These are phyloP conservation scores for Albizia julibrissin DNA, from an alignment of 306 rosid genomes.

Conservation along the genomic window DNA sequence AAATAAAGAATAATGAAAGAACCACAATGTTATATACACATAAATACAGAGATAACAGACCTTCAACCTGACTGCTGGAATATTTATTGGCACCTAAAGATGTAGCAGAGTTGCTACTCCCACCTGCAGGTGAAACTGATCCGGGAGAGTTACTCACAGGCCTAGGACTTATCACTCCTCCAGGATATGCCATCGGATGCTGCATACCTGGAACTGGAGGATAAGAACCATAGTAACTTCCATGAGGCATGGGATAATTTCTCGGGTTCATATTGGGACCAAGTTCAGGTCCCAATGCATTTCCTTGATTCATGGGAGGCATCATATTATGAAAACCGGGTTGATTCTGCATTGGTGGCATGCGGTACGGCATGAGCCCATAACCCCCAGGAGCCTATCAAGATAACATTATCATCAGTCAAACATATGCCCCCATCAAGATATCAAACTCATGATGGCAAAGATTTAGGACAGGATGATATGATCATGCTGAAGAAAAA, in stretches of 20 bases:
- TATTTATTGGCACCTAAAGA: constrained; percentile 67
- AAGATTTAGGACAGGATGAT: constrained; percentile 20
- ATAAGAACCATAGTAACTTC: constrained; percentile 77
- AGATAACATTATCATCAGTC: constrained; percentile 34
- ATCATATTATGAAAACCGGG: constrained; percentile 87
- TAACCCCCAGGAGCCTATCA: constrained; percentile 81
- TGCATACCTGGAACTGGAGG: constrained; percentile 82
- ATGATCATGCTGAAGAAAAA: constrained; percentile 10
- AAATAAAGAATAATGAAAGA: constrained; percentile 8
- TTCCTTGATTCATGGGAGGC: constrained; percentile 85
- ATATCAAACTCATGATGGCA: constrained; percentile 1
- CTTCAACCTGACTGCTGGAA: constrained; percentile 87
- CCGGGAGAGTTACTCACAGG: constrained; percentile 73
- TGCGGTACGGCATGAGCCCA: constrained; percentile 86
- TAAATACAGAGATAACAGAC: constrained; percentile 46
- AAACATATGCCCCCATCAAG: constrained; percentile 21
- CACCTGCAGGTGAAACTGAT: constrained; percentile 64
- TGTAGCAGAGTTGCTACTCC: constrained; percentile 52
- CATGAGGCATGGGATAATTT: constrained; percentile 71
- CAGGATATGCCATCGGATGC: constrained; percentile 78
- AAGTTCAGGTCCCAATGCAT: constrained; percentile 73
- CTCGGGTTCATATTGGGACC: constrained; percentile 68
- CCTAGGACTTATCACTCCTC: constrained; percentile 80
- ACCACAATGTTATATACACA: background rate
- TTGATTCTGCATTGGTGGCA: constrained; percentile 92